Evolutionary conservation across 495 filamentous ascomycete species (phyloP).

Genomic region (Daldinia grandis): DNA sequence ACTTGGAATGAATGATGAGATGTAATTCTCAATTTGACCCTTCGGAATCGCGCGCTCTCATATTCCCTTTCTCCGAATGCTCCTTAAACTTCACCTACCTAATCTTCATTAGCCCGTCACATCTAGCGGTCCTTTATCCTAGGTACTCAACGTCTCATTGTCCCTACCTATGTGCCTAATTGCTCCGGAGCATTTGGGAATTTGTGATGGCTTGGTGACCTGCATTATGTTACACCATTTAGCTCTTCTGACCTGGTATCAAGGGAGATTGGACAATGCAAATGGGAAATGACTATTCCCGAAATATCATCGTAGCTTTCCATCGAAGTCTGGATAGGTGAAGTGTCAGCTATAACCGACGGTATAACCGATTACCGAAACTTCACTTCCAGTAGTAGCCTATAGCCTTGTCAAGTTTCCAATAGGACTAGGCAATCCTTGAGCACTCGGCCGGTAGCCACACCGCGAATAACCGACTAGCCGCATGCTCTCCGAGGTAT

Average conservation of each 20-base stretch:
- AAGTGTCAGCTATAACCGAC: background rate
- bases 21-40: background rate
- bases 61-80: background rate
- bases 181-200: background rate
- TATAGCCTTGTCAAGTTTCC: background rate
- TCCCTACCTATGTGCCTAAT: background rate
- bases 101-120: background rate
- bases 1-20: background rate
- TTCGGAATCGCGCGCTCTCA: background rate
- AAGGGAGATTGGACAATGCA: slow-evolving; percentile 1
- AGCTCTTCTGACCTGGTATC: background rate
- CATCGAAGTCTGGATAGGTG: background rate
- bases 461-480: slow-evolving; percentile 18
- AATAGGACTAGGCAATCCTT: background rate
- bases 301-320: background rate
- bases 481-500: background rate
- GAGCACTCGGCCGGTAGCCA: background rate
- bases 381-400: background rate
- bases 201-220: background rate
- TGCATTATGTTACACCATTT: slow-evolving; percentile 1
- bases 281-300: background rate
- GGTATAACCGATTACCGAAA: background rate
- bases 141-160: background rate
- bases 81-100: background rate
- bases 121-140: background rate